Percentiles rank a stretch among this genome's conserved stretches.
Conservation (phyloP, 2,329 filamentous ascomycete species). For the Cytospora leucostoma region DNA sequence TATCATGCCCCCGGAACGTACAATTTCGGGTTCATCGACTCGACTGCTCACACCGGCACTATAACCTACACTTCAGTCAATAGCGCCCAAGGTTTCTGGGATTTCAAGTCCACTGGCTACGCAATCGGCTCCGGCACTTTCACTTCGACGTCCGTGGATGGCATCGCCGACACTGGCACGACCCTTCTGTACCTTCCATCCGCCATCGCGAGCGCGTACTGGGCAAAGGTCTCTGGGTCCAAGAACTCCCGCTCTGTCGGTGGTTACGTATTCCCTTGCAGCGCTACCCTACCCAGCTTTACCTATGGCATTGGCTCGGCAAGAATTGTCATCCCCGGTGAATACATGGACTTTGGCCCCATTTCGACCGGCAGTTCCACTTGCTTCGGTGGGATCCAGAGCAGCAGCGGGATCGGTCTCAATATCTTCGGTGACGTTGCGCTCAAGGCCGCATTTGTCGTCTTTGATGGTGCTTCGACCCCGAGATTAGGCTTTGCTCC, state of each 20-base stretch:
- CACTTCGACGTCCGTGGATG: constrained; percentile 36
- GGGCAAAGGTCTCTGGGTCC: constrained; percentile 47
- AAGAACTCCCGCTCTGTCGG: constrained; percentile 33
- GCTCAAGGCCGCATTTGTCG: constrained; percentile 34
- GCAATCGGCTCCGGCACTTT: constrained; percentile 38
- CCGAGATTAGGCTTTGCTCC: constrained; percentile 32
- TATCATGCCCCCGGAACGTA: constrained; percentile 35
- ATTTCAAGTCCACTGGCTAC: constrained; percentile 47
- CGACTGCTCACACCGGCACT: constrained; percentile 53
- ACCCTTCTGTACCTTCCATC: constrained; percentile 53
- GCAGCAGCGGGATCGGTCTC: constrained; percentile 29
- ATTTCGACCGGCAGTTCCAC: constrained; percentile 20
- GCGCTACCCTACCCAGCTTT: constrained; percentile 28
- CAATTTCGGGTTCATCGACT: constrained; percentile 51
- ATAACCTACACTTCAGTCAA: constrained; percentile 59
- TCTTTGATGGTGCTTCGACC: constrained; percentile 31
- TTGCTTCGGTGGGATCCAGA: constrained; percentile 30
- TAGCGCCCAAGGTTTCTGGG: constrained; percentile 61
- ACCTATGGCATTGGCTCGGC: constrained; percentile 29
- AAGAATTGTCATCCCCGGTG: constrained; percentile 28
- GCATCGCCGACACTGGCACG: constrained; percentile 60
- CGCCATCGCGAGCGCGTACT: constrained; percentile 51
- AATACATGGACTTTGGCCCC: constrained; percentile 29
- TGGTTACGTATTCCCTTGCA: constrained; percentile 30
- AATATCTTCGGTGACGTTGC: constrained; percentile 34